Evolutionary conservation across 495 filamentous ascomycete genomes (phyloP), one percentile per base, ranked within the genome.

Genomic region (Bacidia rubella): DNA sequence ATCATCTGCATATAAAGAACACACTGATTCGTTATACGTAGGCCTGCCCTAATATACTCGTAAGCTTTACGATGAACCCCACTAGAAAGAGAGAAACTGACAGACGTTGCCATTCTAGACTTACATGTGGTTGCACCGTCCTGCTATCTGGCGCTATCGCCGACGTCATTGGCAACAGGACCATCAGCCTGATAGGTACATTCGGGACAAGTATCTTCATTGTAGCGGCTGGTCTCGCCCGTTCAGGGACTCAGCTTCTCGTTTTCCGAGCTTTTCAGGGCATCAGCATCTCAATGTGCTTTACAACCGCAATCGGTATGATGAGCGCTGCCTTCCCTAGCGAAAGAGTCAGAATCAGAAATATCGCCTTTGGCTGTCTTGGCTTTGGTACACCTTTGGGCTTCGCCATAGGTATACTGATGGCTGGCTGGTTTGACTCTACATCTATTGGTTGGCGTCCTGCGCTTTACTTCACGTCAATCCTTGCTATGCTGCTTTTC

Each of bases 331-430:
- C 66, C 0, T 65, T 76, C 38, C 67, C 66, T 0, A 42, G n/a
- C n/a, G n/a, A n/a, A n/a, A n/a, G 47, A 9, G 76, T 76, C 0
- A 60, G 62, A 21, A 47, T 56, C 20, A 60, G 78, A 7, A 83
- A 80, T 43, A 57, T 76, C 1, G 76, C 63, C 0, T 80, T 80
- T 55, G 70, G 72, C 0, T 68, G 64, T 40, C 53, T 77, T 3
- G 77, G 76, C 0, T 54, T 72, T 7, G 71, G 68, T 2, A 66
- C 70, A 49, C 75, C 75, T 0, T 38, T 80, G n/a, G 77, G 76
- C 3, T 80, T 74, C 58, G 68, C 71, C 0, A 42, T 78, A 15
- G 77, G 77, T 0, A 60, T 81, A 1, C 66, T 80, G 0, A 57
- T 80, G 2, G 75, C 72, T 23, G 76, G 77, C 5, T 54, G 78